Base-by-base conservation (phyloP, 1,284 basidiomycete genomes). In the Volvariella volvacea region DNA sequence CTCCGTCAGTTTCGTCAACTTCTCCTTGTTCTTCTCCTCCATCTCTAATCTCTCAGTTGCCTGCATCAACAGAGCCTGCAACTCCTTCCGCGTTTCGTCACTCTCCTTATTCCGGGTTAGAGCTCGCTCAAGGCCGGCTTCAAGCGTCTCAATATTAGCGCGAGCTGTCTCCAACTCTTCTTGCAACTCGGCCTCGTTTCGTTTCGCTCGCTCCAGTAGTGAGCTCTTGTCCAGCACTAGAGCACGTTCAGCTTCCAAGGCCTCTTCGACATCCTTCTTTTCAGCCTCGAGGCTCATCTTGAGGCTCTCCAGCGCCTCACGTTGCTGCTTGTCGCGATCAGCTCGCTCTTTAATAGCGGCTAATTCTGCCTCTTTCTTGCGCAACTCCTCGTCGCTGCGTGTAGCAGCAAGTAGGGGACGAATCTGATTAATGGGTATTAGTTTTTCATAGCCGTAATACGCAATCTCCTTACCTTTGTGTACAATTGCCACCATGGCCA, bases 401-500 rank as follows among this genome's bases (percentile, higher is more conserved):
- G 95, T 97, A 1, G 94, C 95, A 14, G 90, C 89, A 9, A 99
- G 76, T 10, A 99, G 64, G 0, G 96, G 96, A 38, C 93, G 85
- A 19, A 99, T 80, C 84, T 88, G 51, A 8, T 4, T 7, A 7
- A 36, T 15, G n/a, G 6, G n/a, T 7, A 30, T 22, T 40, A 41
- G 45, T 36, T 17, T 31, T 55, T 36, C n/a, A 6, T 17, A 50
- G 40, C 20, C 38, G 36, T 19, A 37, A 44, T 21, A 12, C 20
- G 20, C 14, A 15, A 43, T 53, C 46, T 51, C n/a, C 53, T 32
- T 50, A 81, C 81, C 76, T 93, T 96, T 14, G 90, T 93, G 63
- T 96, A 99, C 14, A 99, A 74, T 52, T 93, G 89, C 96, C 96
- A 99, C 96, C 96, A 99, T 1, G 96, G 93, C 96, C 95, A 99